Base-by-base conservation (phyloP, 2,329 filamentous ascomycete species). In the Stenocarpella maydis region DNA sequence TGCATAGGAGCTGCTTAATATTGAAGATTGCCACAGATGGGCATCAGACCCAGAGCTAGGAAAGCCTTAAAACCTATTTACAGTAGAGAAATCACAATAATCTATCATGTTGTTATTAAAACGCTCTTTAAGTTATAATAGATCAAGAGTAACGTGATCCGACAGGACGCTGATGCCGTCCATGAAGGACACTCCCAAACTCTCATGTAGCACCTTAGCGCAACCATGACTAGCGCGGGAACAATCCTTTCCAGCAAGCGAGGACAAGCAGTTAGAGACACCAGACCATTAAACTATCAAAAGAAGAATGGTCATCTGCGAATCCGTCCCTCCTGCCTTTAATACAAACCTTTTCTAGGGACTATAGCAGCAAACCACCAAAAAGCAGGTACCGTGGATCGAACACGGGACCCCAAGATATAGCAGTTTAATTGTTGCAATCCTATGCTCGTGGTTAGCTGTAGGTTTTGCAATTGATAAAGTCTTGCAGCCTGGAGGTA, bases 391-490 rank as follows among this genome's bases (percentile, higher is more conserved):
- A 4, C 54, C 54, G 54, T 58, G 54, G 54, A 19, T 58, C 54
- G 37, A 58, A 43, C 54, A 58, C 54, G 37, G 54, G 54, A 58
- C 34, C 54, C 54, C 54, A 58, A 58, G 54, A 58, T 43, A n/a
- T n/a, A n/a, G n/a, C n/a, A n/a, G 12, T 17, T 5, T 15, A 14
- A 2, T 3, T 24, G 17, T 55, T 55, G 53, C 53, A 55, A 55
- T 55, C 54, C 43, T 58, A 58, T 58, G 54, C 54, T 58, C 31
- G n/a, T n/a, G n/a, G n/a, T n/a, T n/a, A n/a, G n/a, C n/a, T n/a
- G n/a, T n/a, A n/a, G n/a, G n/a, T n/a, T n/a, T n/a, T n/a, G n/a
- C n/a, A n/a, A n/a, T n/a, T n/a, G n/a, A n/a, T n/a, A n/a, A n/a
- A n/a, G n/a, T n/a, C n/a, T n/a, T n/a, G n/a, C n/a, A n/a, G n/a